Percentiles rank a stretch among this genome's conserved stretches.
Conservation (phyloP, 2,329 filamentous ascomycete species). For the Cladorrhinum sp. region DNA sequence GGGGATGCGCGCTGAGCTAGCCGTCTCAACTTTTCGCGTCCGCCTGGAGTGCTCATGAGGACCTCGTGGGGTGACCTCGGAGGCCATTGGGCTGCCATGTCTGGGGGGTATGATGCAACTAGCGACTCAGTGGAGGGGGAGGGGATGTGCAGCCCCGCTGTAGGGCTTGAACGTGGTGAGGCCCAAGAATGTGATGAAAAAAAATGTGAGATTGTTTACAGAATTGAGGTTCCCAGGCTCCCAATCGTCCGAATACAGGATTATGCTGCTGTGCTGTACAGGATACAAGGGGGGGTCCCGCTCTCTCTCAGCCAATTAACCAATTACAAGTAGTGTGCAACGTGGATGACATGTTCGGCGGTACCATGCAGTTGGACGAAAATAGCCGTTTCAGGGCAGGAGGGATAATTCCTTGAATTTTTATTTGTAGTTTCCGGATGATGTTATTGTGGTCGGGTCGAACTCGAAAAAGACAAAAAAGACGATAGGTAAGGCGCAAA, state of each 20-base stretch:
- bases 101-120: conserved; percentile 26
- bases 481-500: not conserved
- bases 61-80: conserved; percentile 65
- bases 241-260: conserved; percentile 4
- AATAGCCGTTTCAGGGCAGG: not conserved
- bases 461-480: not conserved
- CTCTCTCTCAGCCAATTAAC: conserved; percentile 30
- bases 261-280: not conserved
- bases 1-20: conserved; percentile 65
- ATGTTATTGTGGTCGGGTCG: no score
- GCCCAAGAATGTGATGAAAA: not conserved
- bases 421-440: not conserved
- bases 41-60: conserved; percentile 68
- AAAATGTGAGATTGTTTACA: conserved; percentile 14
- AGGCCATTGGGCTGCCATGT: conserved; percentile 59
- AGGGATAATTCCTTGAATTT: not conserved
- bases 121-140: not conserved
- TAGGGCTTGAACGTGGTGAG: no score
- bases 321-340: conserved; percentile 21
- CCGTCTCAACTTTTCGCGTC: conserved; percentile 70
- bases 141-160: not conserved
- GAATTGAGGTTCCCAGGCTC: conserved; percentile 7
- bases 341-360: conserved; percentile 26
- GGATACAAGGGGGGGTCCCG: conserved; percentile 10
- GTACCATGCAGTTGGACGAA: not conserved